phyloP scores from a whole-genome alignment of 2,329 filamentous ascomycete genomes.

The Paracoccidioides lutzii region DNA sequence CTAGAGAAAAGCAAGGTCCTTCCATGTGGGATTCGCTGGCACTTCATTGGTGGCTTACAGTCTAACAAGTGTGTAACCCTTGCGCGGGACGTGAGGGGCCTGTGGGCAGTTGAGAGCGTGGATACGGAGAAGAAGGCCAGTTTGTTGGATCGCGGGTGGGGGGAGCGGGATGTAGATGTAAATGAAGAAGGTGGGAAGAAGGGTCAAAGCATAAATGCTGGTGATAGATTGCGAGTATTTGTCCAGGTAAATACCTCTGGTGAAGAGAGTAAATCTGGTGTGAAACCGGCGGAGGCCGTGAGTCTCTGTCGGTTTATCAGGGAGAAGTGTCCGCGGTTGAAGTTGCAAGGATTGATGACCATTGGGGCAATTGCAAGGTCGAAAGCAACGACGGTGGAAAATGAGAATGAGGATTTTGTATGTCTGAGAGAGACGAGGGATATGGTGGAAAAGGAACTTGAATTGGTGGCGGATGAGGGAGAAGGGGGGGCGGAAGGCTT shows the following conservation, averaged over 20 bases:
- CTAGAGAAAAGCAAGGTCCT: slow-evolving; percentile 71
- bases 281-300: slow-evolving; percentile 52
- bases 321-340: slow-evolving; percentile 57
- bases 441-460: slow-evolving; percentile 51
- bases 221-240: slow-evolving; percentile 52
- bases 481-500: slow-evolving; percentile 34
- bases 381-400: slow-evolving; percentile 56
- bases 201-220: slow-evolving; percentile 2
- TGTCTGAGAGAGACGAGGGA: slow-evolving; percentile 57
- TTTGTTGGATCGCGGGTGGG: slow-evolving; percentile 64
- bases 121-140: slow-evolving; percentile 80
- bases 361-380: slow-evolving; percentile 89
- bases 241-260: slow-evolving; percentile 94
- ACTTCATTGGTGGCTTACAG: slow-evolving; percentile 92
- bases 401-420: slow-evolving; percentile 85
- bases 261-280: slow-evolving; percentile 73
- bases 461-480: slow-evolving; percentile 19
- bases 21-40: slow-evolving; percentile 68
- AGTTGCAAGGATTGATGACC: slow-evolving; percentile 81
- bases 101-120: slow-evolving; percentile 85
- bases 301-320: slow-evolving; percentile 57
- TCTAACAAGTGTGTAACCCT: slow-evolving; percentile 85
- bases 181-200: not conserved
- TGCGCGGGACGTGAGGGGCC: slow-evolving; percentile 68
- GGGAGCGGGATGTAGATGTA: slow-evolving; percentile 28